Evolutionary conservation across 2,329 filamentous ascomycete genomes (phyloP).

Genomic region (Diaporthe aspalathi): DNA sequence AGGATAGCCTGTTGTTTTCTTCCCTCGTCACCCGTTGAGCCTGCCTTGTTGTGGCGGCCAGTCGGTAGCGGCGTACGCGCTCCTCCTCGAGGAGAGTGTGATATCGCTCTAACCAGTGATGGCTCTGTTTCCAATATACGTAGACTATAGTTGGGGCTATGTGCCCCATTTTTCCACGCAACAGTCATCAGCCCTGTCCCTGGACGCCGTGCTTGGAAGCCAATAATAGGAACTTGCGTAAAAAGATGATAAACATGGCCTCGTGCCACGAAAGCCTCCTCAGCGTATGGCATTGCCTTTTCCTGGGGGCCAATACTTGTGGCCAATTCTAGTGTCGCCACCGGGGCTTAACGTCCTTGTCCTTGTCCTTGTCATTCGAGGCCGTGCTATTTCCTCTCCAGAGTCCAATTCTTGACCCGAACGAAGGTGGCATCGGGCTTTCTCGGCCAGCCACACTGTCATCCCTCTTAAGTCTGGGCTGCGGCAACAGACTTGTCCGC

Average conservation of each 20-base stretch:
- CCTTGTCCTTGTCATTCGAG: conserved; percentile 30
- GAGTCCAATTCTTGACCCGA: conserved; percentile 29
- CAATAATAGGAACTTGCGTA: conserved; percentile 19
- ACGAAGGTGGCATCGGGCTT: conserved; percentile 32
- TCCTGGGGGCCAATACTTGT: not conserved
- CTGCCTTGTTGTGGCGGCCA: not conserved
- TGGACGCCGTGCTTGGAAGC: conserved; percentile 36
- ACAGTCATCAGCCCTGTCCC: not conserved
- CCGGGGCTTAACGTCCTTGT: conserved; percentile 32
- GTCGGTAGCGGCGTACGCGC: not conserved
- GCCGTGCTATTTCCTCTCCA: conserved; percentile 32
- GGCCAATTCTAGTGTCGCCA: conserved; percentile 26
- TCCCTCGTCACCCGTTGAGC: not conserved
- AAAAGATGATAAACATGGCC: not conserved
- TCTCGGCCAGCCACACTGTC: conserved; percentile 31
- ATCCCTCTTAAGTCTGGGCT: conserved; percentile 48
- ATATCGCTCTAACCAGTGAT: not conserved
- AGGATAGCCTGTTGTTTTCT: not conserved
- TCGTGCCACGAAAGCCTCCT: not conserved
- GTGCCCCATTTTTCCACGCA: conserved; percentile 1
- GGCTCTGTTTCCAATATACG: not conserved
- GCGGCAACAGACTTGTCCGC: conserved; percentile 66
- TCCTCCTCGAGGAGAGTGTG: not conserved
- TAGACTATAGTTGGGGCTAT: not conserved
- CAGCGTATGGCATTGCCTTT: not conserved